phyloP scores from a whole-genome alignment of 768 basidiomycete species.

The Trametes cingulata region DNA sequence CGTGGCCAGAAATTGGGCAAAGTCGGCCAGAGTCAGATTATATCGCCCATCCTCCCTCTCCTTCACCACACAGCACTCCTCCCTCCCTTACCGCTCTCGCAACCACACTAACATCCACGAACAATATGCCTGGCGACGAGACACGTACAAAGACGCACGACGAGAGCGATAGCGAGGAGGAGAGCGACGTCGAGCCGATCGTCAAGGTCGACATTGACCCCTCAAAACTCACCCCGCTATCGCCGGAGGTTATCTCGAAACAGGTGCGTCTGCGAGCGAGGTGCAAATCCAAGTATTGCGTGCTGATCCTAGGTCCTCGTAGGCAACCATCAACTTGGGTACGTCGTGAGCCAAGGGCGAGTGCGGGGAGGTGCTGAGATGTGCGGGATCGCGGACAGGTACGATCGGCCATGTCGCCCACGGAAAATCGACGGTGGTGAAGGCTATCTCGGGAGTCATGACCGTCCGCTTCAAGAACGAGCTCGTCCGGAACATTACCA shows the following conservation, averaged over 20 bases:
- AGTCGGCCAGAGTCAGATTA: conserved; percentile 3
- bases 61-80: background rate
- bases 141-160: conserved; percentile 56
- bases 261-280: conserved; percentile 53
- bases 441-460: conserved; percentile 98
- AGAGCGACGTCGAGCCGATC: conserved; percentile 58
- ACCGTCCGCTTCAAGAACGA: conserved; percentile 99
- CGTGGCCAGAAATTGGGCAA: background rate
- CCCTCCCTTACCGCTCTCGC: background rate
- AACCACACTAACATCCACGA: background rate
- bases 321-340: conserved; percentile 98
- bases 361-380: conserved; percentile 4
- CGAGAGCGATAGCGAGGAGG: conserved; percentile 72
- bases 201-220: conserved; percentile 77
- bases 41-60: background rate
- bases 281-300: background rate
- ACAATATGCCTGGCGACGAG: conserved; percentile 67
- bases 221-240: conserved; percentile 81
- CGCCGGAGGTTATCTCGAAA: conserved; percentile 89
- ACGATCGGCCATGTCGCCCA: conserved; percentile 99
- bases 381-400: conserved; percentile 45
- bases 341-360: background rate
- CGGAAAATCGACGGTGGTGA: conserved; percentile 95
- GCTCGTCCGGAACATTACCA: conserved; percentile 97
- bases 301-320: conserved; percentile 10